phyloP scores from a whole-genome alignment of 2,329 filamentous ascomycete species.

The Hypoxylon sp. region DNA sequence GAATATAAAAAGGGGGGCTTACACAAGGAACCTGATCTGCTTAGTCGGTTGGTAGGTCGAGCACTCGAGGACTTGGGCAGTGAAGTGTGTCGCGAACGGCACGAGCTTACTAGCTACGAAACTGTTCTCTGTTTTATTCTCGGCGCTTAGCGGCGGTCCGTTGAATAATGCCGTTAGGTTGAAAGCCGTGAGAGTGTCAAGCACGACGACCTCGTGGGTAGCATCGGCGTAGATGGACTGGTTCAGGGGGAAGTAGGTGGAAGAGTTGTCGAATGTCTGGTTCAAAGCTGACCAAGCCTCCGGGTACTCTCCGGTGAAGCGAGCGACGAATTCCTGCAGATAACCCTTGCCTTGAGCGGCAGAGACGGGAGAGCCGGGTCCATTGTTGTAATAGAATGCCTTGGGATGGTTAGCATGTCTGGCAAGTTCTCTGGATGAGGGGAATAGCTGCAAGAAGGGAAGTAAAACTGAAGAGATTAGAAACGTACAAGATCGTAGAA shows the following conservation, averaged over 20 bases:
- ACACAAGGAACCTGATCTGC: conserved; percentile 55
- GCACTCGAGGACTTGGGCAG: conserved; percentile 55
- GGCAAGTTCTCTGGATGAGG: not conserved
- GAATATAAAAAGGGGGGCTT: conserved; percentile 21
- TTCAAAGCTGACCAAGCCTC: conserved; percentile 52
- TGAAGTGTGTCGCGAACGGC: conserved; percentile 55
- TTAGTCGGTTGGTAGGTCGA: conserved; percentile 52
- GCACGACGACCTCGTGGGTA: conserved; percentile 59
- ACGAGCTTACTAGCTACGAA: conserved; percentile 54
- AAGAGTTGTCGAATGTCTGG: conserved; percentile 57
- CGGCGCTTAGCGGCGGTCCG: conserved; percentile 49
- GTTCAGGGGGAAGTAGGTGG: conserved; percentile 60
- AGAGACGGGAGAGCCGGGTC: conserved; percentile 54
- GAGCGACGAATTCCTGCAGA: conserved; percentile 54
- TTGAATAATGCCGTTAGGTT: conserved; percentile 54
- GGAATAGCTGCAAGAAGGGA: conserved; percentile 49
- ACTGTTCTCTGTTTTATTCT: conserved; percentile 47
- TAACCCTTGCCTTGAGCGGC: conserved; percentile 55
- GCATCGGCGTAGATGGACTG: conserved; percentile 61
- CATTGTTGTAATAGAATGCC: conserved; percentile 54
- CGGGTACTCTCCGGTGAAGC: conserved; percentile 53
- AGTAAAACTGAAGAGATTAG: not conserved
- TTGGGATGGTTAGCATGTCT: conserved; percentile 21
- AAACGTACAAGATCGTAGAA: conserved; percentile 59
- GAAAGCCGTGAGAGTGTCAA: conserved; percentile 54